Base-by-base conservation (phyloP, 2,329 filamentous ascomycete genomes). In the Juglanconis oblonga region DNA sequence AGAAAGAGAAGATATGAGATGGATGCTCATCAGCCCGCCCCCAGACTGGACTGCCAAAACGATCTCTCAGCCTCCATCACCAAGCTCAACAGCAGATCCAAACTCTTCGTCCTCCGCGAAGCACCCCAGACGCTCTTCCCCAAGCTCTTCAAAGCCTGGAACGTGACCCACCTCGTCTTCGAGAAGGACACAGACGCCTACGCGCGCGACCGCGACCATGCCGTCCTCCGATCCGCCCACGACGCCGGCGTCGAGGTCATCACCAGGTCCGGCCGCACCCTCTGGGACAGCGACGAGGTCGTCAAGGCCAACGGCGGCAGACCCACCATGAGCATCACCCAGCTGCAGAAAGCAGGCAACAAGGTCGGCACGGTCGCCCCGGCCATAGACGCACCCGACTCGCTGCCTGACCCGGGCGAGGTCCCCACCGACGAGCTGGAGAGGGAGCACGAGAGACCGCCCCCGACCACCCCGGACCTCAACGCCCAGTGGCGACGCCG, bases 141-240 rank as follows among this genome's bases (percentile, higher is more conserved):
- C 1, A 91, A 91, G 71, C 75, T 92, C 1, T 89, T 91, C 78
- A 84, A 85, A 66, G 81, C 83, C 17, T 93, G 89, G 90, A 81
- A 82, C 1, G 85, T 91, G 32, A 90, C 88, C 0, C 89, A 92
- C 72, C 73, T 92, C 5, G 89, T 92, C 0, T 92, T 92, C 66
- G 90, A 93, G 70, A 89, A 88, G 67, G 90, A 92, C 67, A 91
- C 88, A 0, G 90, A 93, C 75, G 79, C 87, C 0, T 92, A 92
- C 73, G 88, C 79, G 4, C 79, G 83, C 14, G 81, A 85, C 45
- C 75, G 90, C 53, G 90, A 93, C 71, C 78, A 77, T 1, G 74
- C 76, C 17, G 80, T 93, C 10, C 73, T 79, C 38, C 72, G 79
- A 14, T 73, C 87, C n/a, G 89, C 89, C 4, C 76, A 81, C 64